A percentile compares a stretch with the other conserved stretches of the same genome.
Conservation (phyloP, 176 grass and related monocot species). For the Oryza australiensis region DNA sequence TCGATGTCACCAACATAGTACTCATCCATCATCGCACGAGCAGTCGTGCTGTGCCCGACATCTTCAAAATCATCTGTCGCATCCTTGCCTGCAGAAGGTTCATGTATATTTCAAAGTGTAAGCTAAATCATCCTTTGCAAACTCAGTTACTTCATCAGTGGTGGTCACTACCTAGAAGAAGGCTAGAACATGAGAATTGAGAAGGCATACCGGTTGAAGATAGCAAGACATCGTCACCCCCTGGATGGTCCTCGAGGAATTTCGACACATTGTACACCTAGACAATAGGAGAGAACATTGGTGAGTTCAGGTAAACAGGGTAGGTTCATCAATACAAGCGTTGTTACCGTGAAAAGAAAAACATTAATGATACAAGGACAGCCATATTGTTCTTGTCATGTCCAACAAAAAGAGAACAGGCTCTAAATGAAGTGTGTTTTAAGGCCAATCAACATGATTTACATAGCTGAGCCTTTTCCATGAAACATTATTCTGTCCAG, state of each 20-base stretch:
- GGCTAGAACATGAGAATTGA: neutral
- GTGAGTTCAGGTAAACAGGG: neutral
- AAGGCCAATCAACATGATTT: neutral
- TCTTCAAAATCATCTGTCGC: constrained; percentile 89
- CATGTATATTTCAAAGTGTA: neutral
- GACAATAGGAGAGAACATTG: neutral
- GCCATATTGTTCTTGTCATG: neutral
- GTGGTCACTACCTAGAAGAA: neutral
- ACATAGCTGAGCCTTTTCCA: neutral
- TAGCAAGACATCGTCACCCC: constrained; percentile 79
- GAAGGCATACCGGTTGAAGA: constrained; percentile 70
- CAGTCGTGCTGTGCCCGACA: constrained; percentile 82
- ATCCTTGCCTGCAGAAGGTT: constrained; percentile 64
- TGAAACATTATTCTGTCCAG: neutral
- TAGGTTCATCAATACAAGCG: neutral
- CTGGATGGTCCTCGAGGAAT: constrained; percentile 88
- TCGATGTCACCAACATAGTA: constrained; percentile 60
- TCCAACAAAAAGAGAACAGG: neutral
- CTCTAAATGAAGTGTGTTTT: too few relatives aligned
- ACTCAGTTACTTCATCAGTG: neutral
- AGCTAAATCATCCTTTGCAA: neutral
- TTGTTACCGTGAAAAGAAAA: neutral
- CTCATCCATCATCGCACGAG: constrained; percentile 76
- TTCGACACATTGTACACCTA: constrained; percentile 82
- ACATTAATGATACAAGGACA: neutral